Conservation (phyloP, 202 grass and related monocot genomes). For the Schoenoplectus triqueter region DNA sequence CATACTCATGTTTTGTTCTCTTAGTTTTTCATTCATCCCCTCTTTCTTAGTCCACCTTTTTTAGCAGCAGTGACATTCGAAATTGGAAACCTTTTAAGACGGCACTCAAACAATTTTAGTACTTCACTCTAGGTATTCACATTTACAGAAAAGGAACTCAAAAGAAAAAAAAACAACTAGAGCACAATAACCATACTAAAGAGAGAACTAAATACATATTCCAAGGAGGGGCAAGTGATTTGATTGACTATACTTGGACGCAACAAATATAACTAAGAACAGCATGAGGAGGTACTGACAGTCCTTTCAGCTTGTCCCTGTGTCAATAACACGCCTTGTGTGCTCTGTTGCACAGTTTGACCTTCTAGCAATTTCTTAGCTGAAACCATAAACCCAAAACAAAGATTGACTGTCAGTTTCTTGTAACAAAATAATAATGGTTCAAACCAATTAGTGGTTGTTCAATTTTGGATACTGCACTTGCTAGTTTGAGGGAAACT, state of each 20-base stretch:
- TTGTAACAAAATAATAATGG: not conserved
- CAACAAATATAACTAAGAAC: slow-evolving; percentile 51
- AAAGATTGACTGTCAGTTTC: not conserved
- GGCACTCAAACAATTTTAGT: slow-evolving; percentile 14
- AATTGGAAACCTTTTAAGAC: not conserved
- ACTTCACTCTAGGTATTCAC: slow-evolving; percentile 61
- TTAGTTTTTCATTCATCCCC: not conserved
- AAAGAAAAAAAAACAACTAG: slow-evolving; percentile 41
- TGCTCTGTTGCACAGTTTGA: slow-evolving; percentile 58
- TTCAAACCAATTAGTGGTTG: not conserved
- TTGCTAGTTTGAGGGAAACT: no score
- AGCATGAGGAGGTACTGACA: slow-evolving; percentile 72
- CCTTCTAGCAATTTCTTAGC: slow-evolving; percentile 73
- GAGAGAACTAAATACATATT: slow-evolving; percentile 42
- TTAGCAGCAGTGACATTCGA: not conserved
- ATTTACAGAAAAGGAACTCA: slow-evolving; percentile 53
- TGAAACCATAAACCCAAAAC: slow-evolving; percentile 43
- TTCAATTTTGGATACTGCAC: no score
- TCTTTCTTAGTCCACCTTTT: not conserved
- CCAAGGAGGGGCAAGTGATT: slow-evolving; percentile 14
- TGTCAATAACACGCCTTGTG: slow-evolving; percentile 68
- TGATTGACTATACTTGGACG: not conserved
- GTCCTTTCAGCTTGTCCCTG: slow-evolving; percentile 64
- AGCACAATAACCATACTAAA: slow-evolving; percentile 52
- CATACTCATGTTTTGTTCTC: not conserved